A percentile compares a stretch with the other conserved stretches of the same genome.
Conservation (phyloP, 495 filamentous ascomycete species). For the Pseudoneurospora amorphoporcata region DNA sequence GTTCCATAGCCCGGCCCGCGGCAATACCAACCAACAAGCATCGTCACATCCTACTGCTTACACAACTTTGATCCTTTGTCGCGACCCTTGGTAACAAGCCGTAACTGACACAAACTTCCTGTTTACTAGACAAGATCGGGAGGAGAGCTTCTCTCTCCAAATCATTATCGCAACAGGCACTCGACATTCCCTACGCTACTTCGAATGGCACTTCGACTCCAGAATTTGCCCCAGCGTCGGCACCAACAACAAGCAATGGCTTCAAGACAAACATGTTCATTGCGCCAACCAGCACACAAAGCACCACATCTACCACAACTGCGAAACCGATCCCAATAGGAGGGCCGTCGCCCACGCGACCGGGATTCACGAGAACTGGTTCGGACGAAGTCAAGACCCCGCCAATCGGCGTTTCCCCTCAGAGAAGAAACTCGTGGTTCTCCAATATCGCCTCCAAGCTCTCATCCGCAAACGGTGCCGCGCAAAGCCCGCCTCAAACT, state of each 20-base stretch:
- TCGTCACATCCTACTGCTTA: background rate
- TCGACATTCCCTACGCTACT: conserved; percentile 6
- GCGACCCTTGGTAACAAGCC: background rate
- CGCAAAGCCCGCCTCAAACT: conserved; percentile 33
- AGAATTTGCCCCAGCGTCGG: background rate
- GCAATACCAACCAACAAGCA: background rate
- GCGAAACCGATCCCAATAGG: conserved; percentile 19
- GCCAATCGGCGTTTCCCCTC: conserved; percentile 21
- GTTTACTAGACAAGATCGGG: conserved; percentile 12
- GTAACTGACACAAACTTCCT: background rate
- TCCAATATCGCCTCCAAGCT: conserved; percentile 89
- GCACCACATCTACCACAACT: conserved; percentile 14
- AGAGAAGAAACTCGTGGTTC: conserved; percentile 77
- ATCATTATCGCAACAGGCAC: conserved; percentile 13
- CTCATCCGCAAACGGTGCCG: conserved; percentile 48
- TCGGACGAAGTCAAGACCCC: conserved; percentile 26
- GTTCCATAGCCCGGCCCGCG: background rate
- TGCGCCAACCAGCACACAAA: background rate
- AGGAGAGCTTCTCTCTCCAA: conserved; percentile 7
- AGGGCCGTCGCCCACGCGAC: conserved; percentile 2
- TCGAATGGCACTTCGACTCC: background rate
- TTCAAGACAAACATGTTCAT: background rate
- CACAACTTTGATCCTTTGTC: background rate
- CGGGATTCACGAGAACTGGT: conserved; percentile 17
- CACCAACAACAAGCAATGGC: conserved; percentile 3